Evolutionary conservation across 768 basidiomycete species (phyloP).

Genomic region (Jaapia argillacea): DNA sequence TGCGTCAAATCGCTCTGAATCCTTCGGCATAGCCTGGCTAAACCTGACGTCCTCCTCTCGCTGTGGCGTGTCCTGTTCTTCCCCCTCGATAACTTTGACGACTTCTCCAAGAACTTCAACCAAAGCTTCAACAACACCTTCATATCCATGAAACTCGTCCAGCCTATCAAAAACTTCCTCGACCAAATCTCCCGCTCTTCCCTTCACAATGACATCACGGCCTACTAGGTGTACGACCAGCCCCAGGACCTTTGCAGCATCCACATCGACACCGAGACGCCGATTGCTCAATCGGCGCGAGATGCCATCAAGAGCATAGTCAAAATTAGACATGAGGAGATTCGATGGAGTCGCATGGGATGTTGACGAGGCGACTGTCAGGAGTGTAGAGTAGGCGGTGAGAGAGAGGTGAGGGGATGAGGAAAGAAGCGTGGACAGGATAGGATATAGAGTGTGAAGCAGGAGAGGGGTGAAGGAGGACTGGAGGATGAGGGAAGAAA

Average conservation of each 20-base stretch:
- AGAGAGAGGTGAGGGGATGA: slow-evolving; percentile 53
- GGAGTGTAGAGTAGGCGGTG: slow-evolving; percentile 68
- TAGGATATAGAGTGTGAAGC: slow-evolving; percentile 72
- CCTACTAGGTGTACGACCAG: slow-evolving; percentile 85
- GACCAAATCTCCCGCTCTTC: slow-evolving; percentile 75
- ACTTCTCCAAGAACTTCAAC: slow-evolving; percentile 84
- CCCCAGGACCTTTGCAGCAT: slow-evolving; percentile 82
- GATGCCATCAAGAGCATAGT: slow-evolving; percentile 89
- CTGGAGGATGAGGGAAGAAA: slow-evolving; percentile 62
- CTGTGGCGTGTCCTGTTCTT: slow-evolving; percentile 24
- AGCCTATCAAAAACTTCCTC: slow-evolving; percentile 96
- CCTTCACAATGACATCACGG: slow-evolving; percentile 68
- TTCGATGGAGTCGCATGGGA: slow-evolving; percentile 88
- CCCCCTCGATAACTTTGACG: slow-evolving; percentile 61
- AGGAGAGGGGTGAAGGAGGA: slow-evolving; percentile 64
- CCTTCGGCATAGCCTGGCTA: slow-evolving; percentile 8
- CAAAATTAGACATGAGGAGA: slow-evolving; percentile 87
- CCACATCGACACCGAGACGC: slow-evolving; percentile 78
- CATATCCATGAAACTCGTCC: slow-evolving; percentile 94
- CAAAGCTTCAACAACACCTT: slow-evolving; percentile 74
- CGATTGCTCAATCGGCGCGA: slow-evolving; percentile 73
- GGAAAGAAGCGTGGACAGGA: slow-evolving; percentile 81
- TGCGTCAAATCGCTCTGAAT: slow-evolving; percentile 29
- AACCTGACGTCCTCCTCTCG: slow-evolving; percentile 7
- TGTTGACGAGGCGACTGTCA: slow-evolving; percentile 58